These are phyloP conservation scores for Rhizophagus sp. DNA, from an alignment of 192 early-diverging fungal species.

Conservation along the genomic window DNA sequence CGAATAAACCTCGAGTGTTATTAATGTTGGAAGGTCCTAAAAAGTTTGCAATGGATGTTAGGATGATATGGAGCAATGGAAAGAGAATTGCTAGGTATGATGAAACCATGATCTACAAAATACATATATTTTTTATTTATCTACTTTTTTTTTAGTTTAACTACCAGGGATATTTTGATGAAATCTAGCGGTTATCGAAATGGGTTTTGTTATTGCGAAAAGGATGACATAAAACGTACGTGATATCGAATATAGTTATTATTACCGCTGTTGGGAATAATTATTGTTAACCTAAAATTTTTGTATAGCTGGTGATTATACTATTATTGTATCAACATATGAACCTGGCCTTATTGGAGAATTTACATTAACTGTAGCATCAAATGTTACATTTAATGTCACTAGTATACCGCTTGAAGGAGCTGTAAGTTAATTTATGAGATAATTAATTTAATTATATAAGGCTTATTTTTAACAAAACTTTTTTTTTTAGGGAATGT, in stretches of 20 bases:
- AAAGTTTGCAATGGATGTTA: conserved; percentile 65
- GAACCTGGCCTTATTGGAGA: conserved; percentile 67
- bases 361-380: conserved; percentile 66
- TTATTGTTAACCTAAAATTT: background rate
- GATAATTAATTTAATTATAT: no score
- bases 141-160: conserved; percentile 32
- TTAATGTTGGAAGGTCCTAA: conserved; percentile 72
- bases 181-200: conserved; percentile 75
- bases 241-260: background rate
- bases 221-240: conserved; percentile 59
- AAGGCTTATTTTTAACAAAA: no score
- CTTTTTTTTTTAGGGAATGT: conserved; percentile 57
- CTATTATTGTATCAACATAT: conserved; percentile 77
- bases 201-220: conserved; percentile 73
- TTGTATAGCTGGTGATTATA: conserved; percentile 70
- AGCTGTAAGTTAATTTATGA: conserved; percentile 50
- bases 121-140: conserved; percentile 12
- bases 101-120: background rate
- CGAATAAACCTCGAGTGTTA: conserved; percentile 30
- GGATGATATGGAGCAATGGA: conserved; percentile 67
- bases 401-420: conserved; percentile 72
- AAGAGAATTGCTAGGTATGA: conserved; percentile 64
- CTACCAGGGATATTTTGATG: conserved; percentile 59
- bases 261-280: background rate
- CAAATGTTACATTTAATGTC: conserved; percentile 51